Base-by-base conservation (phyloP, 2,329 filamentous ascomycete genomes). In the Xylaria sp. region DNA sequence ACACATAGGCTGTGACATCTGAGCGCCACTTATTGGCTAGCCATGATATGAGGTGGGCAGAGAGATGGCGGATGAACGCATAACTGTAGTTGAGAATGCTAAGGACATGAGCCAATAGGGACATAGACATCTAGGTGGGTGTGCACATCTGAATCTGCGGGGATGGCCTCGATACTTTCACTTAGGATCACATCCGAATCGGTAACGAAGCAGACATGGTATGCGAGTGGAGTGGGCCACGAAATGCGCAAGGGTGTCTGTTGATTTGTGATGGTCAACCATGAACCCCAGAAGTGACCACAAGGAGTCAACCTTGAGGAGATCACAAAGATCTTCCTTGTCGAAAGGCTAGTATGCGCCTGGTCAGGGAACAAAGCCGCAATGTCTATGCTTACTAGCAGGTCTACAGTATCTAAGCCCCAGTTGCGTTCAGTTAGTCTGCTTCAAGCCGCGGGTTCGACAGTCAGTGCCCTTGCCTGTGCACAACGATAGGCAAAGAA, bases 31-130 rank as follows among this genome's bases (percentile, higher is more conserved):
- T 73, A 83, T 83, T 82, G 81, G 81, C 76, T 77, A 76, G 80
- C 77, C 73, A 76, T 77, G 76, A 82, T 79, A 78, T 80, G 79
- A 80, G 79, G 77, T 78, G 76, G 79, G 79, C 75, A 76, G 80
- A 75, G 77, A 81, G 77, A 79, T 78, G 77, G 80, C 81, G 82
- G 81, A 81, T 81, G 80, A 82, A 81, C 80, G 82, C 83, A 84
- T 85, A 82, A 81, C 82, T 80, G 82, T 83, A 81, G 81, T 81
- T 76, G 77, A 80, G 76, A 72, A 76, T 78, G 74, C 72, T 75
- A 76, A 73, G 63, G 68, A 65, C 68, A 72, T 68, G 70, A 72
- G 69, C 82, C 82, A 84, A 83, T 81, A 76, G 75, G 74, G 74
- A 72, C 65, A 72, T 70, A 69, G 69, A 69, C 60, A 60, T 68